Evolutionary conservation across 2,329 filamentous ascomycete species (phyloP).

Genomic region (Acrocalymma vagum): DNA sequence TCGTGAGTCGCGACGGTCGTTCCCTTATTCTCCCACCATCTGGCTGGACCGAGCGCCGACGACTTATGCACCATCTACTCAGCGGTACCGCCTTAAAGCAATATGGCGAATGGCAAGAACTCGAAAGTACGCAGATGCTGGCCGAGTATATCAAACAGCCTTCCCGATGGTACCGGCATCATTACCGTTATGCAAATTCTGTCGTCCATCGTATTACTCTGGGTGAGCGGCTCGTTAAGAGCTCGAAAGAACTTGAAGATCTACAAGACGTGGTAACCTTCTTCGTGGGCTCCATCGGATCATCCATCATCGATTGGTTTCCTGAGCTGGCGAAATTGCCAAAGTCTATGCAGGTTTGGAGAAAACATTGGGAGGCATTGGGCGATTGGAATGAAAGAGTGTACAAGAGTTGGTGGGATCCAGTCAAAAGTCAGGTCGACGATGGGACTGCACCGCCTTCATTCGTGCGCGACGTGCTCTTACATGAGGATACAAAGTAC

Average conservation of each 20-base stretch:
- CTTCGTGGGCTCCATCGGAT: conserved; percentile 47
- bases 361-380: conserved; percentile 42
- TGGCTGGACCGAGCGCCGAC: conserved; percentile 48
- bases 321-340: conserved; percentile 44
- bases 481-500: conserved; percentile 37
- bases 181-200: conserved; percentile 53
- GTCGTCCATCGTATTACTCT: conserved; percentile 49
- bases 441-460: conserved; percentile 42
- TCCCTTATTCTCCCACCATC: conserved; percentile 43
- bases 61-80: conserved; percentile 51
- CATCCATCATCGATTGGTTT: conserved; percentile 50
- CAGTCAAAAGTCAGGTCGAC: conserved; percentile 32
- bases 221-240: conserved; percentile 42
- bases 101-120: conserved; percentile 47
- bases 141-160: conserved; percentile 45
- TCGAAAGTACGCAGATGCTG: conserved; percentile 48
- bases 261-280: conserved; percentile 46
- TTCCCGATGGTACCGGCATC: conserved; percentile 48
- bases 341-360: conserved; percentile 42
- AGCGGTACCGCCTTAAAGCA: conserved; percentile 44
- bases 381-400: conserved; percentile 45
- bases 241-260: conserved; percentile 45
- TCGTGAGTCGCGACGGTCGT: conserved; percentile 46
- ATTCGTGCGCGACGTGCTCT: conserved; percentile 46
- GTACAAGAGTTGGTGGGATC: conserved; percentile 47